Evolutionary conservation across 176 grass and related monocot species (phyloP).

Genomic region (Triticum timopheevii): DNA sequence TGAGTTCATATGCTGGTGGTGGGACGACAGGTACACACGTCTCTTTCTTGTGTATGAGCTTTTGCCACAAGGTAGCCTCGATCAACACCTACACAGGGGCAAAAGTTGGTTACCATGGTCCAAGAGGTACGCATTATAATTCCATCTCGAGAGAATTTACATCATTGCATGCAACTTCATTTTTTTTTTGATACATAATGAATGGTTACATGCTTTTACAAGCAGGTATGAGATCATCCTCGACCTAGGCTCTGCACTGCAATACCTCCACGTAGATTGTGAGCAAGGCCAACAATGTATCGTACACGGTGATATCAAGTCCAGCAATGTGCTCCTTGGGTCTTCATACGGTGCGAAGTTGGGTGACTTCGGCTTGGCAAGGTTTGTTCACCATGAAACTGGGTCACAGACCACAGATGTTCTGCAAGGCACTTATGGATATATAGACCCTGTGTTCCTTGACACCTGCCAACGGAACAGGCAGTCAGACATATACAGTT

Average conservation of each 20-base stretch:
- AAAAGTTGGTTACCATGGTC: slow-evolving; percentile 13
- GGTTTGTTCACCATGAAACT: neutral
- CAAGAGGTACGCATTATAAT: neutral
- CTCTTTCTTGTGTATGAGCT: slow-evolving; percentile 7
- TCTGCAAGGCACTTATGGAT: neutral
- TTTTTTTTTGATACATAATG: too few species aligned
- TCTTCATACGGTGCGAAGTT: neutral
- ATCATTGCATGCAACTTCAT: too few species aligned
- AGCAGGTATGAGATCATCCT: neutral
- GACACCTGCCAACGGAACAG: neutral
- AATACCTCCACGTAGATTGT: neutral
- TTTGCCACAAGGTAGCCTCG: neutral
- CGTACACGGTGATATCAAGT: neutral
- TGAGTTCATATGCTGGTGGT: slow-evolving; percentile 21
- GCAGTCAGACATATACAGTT: neutral
- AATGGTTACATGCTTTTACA: neutral
- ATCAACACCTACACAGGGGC: neutral
- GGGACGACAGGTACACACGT: neutral
- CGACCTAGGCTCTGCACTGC: neutral
- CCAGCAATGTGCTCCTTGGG: neutral
- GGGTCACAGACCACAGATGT: neutral
- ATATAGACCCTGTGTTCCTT: neutral
- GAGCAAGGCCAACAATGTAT: neutral
- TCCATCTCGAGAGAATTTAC: too few species aligned
- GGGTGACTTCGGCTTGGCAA: too few species aligned